These are phyloP conservation scores for Barbatosphaeria neglecta DNA, from an alignment of 495 filamentous ascomycete genomes.

Conservation along the genomic window DNA sequence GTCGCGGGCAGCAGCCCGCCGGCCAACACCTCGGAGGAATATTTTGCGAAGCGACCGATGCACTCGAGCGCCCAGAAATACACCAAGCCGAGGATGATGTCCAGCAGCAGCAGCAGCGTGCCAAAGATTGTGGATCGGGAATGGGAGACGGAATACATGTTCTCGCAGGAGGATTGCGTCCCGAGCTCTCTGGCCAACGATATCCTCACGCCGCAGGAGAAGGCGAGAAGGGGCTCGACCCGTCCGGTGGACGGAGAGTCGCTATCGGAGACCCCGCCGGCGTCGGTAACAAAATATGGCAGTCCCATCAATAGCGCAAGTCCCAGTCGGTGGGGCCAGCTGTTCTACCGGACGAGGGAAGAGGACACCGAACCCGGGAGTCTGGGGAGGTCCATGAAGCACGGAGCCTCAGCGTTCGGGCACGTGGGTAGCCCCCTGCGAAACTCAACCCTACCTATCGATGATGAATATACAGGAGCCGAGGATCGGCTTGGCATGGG, in stretches of 20 bases:
- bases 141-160: slow-evolving; percentile 76
- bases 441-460: slow-evolving; percentile 60
- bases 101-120: slow-evolving; percentile 70
- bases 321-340: slow-evolving; percentile 73
- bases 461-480: slow-evolving; percentile 42
- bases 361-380: slow-evolving; percentile 43
- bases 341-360: slow-evolving; percentile 67
- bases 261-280: slow-evolving; percentile 18
- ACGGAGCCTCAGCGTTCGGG: slow-evolving; percentile 48
- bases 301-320: slow-evolving; percentile 64
- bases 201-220: slow-evolving; percentile 83
- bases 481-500: slow-evolving; percentile 13
- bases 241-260: slow-evolving; percentile 18
- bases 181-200: slow-evolving; percentile 73
- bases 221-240: slow-evolving; percentile 70
- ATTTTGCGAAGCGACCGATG: slow-evolving; percentile 61
- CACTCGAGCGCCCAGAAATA: slow-evolving; percentile 63
- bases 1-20: slow-evolving; percentile 51
- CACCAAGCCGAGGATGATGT: slow-evolving; percentile 62
- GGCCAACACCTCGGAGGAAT: slow-evolving; percentile 47
- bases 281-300: slow-evolving; percentile 55
- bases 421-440: slow-evolving; percentile 91
- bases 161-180: slow-evolving; percentile 79
- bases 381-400: slow-evolving; percentile 22
- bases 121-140: slow-evolving; percentile 54